Evolutionary conservation across 495 filamentous ascomycete species (phyloP).

Genomic region (Aspergillus hancockii): DNA sequence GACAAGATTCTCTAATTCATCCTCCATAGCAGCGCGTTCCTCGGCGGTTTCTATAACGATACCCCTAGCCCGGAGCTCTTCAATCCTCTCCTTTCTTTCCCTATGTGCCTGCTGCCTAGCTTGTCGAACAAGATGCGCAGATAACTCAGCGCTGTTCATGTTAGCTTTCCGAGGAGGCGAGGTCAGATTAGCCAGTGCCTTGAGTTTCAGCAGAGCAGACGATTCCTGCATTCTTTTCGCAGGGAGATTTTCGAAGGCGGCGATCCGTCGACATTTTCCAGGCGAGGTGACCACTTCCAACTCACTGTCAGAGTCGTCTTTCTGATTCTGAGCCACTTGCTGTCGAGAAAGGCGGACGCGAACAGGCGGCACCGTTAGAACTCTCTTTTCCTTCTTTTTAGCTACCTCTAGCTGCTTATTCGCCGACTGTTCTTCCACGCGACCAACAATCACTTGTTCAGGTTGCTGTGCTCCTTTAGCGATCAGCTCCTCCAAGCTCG

Average conservation of each 20-base stretch:
- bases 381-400: constrained; percentile 20
- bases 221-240: constrained; percentile 58
- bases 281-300: constrained; percentile 59
- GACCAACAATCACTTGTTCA: constrained; percentile 9
- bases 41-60: constrained; percentile 82
- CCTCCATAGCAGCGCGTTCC: constrained; percentile 76
- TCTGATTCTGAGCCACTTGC: constrained; percentile 39
- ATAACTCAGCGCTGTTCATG: constrained; percentile 70
- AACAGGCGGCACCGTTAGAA: constrained; percentile 31
- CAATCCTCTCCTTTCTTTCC: constrained; percentile 77
- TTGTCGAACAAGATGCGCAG: constrained; percentile 63
- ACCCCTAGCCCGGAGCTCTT: constrained; percentile 74
- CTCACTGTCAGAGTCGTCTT: constrained; percentile 66
- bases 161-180: constrained; percentile 57
- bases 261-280: constrained; percentile 42
- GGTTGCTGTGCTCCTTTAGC: constrained; percentile 9
- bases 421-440: constrained; percentile 6
- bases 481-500: constrained; percentile 24
- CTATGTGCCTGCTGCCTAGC: constrained; percentile 77
- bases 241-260: constrained; percentile 71
- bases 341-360: constrained; percentile 42
- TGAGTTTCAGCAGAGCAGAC: constrained; percentile 64
- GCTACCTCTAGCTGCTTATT: constrained; percentile 5
- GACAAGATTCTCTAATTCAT: constrained; percentile 82
- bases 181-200: constrained; percentile 73